phyloP scores from a whole-genome alignment of 345 rosid genomes.

The Brassica cretica region DNA sequence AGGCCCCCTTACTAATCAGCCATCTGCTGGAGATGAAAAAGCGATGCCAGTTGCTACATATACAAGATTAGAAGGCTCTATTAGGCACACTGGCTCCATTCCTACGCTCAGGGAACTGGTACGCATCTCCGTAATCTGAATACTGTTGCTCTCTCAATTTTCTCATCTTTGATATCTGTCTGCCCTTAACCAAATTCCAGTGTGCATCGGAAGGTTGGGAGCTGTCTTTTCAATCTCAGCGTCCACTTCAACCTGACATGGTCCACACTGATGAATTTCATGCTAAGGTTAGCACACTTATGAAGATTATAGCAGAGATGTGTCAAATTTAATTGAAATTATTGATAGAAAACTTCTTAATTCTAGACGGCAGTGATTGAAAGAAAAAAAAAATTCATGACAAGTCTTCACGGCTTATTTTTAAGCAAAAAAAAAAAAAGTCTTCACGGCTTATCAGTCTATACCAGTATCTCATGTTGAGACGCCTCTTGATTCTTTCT shows the following conservation, averaged over 20 bases:
- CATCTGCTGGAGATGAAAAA: conserved; percentile 59
- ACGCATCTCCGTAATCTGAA: conserved; percentile 30
- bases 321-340: not conserved
- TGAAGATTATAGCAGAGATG: not conserved
- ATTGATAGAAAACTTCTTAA: not conserved
- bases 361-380: not conserved
- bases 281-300: conserved; percentile 63
- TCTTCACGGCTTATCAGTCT: not conserved
- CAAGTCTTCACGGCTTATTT: not conserved
- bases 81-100: conserved; percentile 58
- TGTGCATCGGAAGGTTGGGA: conserved; percentile 80
- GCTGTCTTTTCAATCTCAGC: conserved; percentile 58
- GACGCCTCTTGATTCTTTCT: conserved; percentile 11
- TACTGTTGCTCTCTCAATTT: conserved; percentile 4
- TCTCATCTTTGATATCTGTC: conserved; percentile 14
- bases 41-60: conserved; percentile 58
- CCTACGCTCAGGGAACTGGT: conserved; percentile 88
- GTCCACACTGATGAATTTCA: conserved; percentile 73
- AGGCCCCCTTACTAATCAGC: conserved; percentile 52
- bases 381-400: not conserved
- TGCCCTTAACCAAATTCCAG: conserved; percentile 43
- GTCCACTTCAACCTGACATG: conserved; percentile 52
- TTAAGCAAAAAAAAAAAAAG: not conserved
- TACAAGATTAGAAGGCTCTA: conserved; percentile 68
- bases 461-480: conserved; percentile 6